phyloP scores from a whole-genome alignment of 2,329 filamentous ascomycete genomes.

The Hymenoscyphus linearis region DNA sequence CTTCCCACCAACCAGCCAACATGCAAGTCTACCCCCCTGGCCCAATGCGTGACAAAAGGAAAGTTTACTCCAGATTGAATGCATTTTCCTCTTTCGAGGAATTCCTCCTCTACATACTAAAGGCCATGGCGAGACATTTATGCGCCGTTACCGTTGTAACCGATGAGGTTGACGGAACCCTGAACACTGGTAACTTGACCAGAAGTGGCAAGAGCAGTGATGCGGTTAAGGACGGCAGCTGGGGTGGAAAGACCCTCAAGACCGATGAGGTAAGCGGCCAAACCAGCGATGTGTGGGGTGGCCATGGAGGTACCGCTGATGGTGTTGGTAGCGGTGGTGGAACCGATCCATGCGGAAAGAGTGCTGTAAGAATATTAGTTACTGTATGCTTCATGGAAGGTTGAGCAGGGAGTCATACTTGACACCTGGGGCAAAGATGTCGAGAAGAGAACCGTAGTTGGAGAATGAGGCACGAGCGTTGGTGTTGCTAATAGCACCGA shows the following conservation, averaged over 20 bases:
- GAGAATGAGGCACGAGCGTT: constrained; percentile 41
- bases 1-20: neutral
- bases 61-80: constrained; percentile 1
- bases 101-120: neutral
- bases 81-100: neutral
- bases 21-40: neutral
- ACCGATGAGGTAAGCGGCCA: constrained; percentile 62
- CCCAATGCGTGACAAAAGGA: neutral
- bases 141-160: constrained; percentile 46
- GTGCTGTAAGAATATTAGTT: constrained; percentile 25
- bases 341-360: constrained; percentile 42
- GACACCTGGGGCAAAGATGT: constrained; percentile 47
- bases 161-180: constrained; percentile 47
- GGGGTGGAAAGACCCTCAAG: constrained; percentile 38
- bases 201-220: constrained; percentile 35
- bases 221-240: constrained; percentile 34
- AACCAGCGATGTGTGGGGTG: constrained; percentile 60
- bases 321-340: constrained; percentile 39
- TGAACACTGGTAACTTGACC: constrained; percentile 38
- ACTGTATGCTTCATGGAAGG: no score
- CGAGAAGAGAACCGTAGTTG: constrained; percentile 45
- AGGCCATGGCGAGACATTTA: neutral
- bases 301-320: constrained; percentile 61
- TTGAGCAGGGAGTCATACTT: neutral
- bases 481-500: constrained; percentile 41